Evolutionary conservation across 75 land plant genomes (phyloP).

Genomic region (Picea sitchensis): DNA sequence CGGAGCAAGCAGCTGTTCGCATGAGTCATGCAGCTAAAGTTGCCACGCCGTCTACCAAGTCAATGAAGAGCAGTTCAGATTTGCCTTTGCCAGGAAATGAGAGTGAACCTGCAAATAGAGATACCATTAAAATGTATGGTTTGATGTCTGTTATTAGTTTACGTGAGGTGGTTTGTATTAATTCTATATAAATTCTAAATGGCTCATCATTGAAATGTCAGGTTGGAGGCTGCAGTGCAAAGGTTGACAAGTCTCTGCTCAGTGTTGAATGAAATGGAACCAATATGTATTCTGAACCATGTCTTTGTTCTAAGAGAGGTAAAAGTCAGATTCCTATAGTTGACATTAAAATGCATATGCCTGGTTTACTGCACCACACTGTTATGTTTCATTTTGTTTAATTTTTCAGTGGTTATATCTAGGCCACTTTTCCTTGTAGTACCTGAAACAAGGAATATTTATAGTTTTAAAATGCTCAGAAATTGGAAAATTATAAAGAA

Average conservation of each 20-base stretch:
- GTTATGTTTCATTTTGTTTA: background rate
- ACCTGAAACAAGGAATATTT: background rate
- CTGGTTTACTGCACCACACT: background rate
- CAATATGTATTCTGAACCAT: conserved; percentile 94
- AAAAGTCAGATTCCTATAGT: background rate
- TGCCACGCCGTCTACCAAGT: conserved; percentile 54
- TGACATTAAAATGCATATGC: background rate
- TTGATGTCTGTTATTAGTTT: conserved; percentile 1
- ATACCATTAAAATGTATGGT: conserved; percentile 87
- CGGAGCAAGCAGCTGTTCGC: conserved; percentile 91
- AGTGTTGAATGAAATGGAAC: conserved; percentile 98
- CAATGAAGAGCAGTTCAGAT: conserved; percentile 45
- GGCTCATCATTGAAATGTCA: conserved; percentile 24
- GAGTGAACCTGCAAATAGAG: conserved; percentile 81
- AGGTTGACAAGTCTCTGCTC: conserved; percentile 94
- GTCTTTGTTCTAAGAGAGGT: conserved; percentile 98
- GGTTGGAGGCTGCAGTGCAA: conserved; percentile 98
- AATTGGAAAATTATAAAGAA: background rate
- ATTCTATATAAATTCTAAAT: background rate
- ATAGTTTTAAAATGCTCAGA: background rate
- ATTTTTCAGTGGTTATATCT: background rate
- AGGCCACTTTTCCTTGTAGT: background rate
- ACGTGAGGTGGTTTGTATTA: background rate
- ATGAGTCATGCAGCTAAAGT: conserved; percentile 65
- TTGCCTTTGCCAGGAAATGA: conserved; percentile 84